phyloP scores from a whole-genome alignment of 768 basidiomycete genomes.

The Suillus subaureus region DNA sequence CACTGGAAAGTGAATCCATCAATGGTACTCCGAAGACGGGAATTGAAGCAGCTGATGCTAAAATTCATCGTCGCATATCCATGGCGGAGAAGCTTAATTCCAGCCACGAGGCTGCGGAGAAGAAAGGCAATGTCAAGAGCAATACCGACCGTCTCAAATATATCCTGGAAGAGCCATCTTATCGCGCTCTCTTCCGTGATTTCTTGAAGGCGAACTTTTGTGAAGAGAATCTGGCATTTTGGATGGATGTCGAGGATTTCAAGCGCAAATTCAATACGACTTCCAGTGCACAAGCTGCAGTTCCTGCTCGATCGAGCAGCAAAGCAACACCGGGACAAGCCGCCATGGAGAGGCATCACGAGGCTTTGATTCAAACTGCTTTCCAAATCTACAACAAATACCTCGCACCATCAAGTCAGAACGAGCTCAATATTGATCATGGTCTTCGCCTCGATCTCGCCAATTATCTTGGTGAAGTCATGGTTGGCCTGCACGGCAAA shows the following conservation, averaged over 20 bases:
- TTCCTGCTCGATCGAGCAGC: conserved; percentile 36
- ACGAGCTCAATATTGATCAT: conserved; percentile 98
- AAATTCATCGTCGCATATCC: conserved; percentile 78
- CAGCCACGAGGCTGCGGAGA: conserved; percentile 53
- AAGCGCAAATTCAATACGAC: conserved; percentile 96
- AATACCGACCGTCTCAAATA: conserved; percentile 89
- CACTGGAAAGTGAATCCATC: conserved; percentile 46
- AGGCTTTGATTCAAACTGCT: conserved; percentile 90
- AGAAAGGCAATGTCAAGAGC: conserved; percentile 74
- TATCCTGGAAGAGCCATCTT: conserved; percentile 90
- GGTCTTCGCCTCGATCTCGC: conserved; percentile 92
- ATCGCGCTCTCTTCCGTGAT: conserved; percentile 91
- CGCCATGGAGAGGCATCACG: conserved; percentile 98
- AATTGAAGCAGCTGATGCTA: conserved; percentile 48
- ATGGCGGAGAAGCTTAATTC: conserved; percentile 72
- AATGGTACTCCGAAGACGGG: conserved; percentile 28
- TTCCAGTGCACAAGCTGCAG: conserved; percentile 78
- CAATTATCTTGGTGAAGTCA: conserved; percentile 89
- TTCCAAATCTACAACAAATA: conserved; percentile 94
- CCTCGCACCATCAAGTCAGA: conserved; percentile 91
- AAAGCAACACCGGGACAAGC: conserved; percentile 70
- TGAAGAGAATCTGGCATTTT: conserved; percentile 97
- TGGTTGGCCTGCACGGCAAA: conserved; percentile 76
- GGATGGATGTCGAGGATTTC: conserved; percentile 97
- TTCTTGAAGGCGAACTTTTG: conserved; percentile 94